Percentiles rank a stretch among this genome's conserved stretches.
These are phyloP conservation scores for Xylariaceae sp. DNA, from an alignment of 2,329 filamentous ascomycete species.

Conservation along the genomic window DNA sequence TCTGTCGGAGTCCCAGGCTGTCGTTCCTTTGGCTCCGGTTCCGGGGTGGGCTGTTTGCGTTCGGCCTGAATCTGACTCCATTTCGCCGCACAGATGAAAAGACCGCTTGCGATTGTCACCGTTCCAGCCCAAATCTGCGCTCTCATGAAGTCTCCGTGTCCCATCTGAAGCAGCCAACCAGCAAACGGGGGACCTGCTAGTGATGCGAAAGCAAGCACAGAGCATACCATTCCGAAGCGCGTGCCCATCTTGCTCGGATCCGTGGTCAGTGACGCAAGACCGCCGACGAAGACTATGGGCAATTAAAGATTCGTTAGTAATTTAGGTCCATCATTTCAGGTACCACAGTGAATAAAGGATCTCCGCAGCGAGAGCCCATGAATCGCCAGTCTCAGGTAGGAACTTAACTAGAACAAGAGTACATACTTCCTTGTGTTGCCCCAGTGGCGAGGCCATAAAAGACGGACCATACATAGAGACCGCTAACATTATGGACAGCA, in stretches of 20 bases:
- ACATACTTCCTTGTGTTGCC: conserved; percentile 17
- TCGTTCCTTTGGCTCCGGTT: too few species aligned
- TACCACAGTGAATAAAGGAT: too few species aligned
- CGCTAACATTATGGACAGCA: conserved; percentile 36
- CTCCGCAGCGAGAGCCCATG: too few species aligned
- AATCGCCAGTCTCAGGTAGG: too few species aligned
- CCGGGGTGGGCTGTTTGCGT: too few species aligned
- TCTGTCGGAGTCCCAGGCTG: too few species aligned
- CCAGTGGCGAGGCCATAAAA: conserved; percentile 26
- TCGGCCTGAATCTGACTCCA: too few species aligned
- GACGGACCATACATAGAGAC: conserved; percentile 23
- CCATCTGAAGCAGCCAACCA: not conserved
- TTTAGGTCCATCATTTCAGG: too few species aligned
- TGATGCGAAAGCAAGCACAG: conserved; percentile 22
- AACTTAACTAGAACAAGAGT: too few species aligned
- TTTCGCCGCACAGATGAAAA: too few species aligned
- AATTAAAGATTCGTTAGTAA: too few species aligned
- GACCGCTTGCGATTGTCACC: too few species aligned
- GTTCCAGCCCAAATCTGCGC: not conserved
- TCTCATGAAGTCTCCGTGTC: not conserved
- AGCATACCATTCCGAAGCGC: conserved; percentile 26
- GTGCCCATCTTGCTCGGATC: conserved; percentile 25
- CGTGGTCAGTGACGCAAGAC: conserved; percentile 18
- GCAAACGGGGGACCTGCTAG: conserved; percentile 24
- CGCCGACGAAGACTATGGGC: conserved; percentile 18